Evolutionary conservation across 345 rosid species (phyloP), one percentile per base, ranked within the genome.

Genomic region (Euphorbia tirucalli): DNA sequence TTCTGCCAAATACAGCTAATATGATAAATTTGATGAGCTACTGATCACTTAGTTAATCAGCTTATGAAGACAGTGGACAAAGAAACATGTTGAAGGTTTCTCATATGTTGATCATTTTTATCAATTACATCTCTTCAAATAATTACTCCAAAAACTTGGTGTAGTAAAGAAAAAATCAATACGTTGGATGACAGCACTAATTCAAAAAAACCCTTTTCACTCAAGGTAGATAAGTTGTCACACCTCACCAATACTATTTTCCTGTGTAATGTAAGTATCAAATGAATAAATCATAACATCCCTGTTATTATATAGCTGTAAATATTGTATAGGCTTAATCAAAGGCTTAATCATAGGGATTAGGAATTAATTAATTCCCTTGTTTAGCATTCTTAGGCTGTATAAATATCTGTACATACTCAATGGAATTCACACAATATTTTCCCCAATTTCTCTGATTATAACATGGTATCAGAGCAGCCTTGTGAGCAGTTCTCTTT

Each of bases 21-120:
- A 8, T 9, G 35, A 15, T 3, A 5, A 48, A 50, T 6, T 49
- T 30, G 14, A n/a, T 31, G 35, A 49, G 59, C 30, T 31, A 55
- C 44, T 66, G 50, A 49, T 66, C 35, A 25, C 46, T 10, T n/a
- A 16, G 30, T 24, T 64, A 48, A 32, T 7, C 11, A 50, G 22
- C n/a, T 52, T 18, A 64, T 24, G 6, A 27, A 6, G 41, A 43
- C 43, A 19, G 16, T 37, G 39, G 11, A 5, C 24, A 16, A 10
- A n/a, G 60, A 66, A 28, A 15, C 32, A 66, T 66, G 56, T 48
- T 28, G 58, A 30, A 27, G 21, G 69, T 19, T 22, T 28, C 69
- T 48, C 25, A 66, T 46, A 66, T 25, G 15, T 48, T 14, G 4
- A 48, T 3, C 25, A 19, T 55, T 16, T 48, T 48, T 48, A 48